These are phyloP conservation scores for Rhodotorula sp. DNA, from an alignment of 1,284 basidiomycete genomes.

Conservation along the genomic window DNA sequence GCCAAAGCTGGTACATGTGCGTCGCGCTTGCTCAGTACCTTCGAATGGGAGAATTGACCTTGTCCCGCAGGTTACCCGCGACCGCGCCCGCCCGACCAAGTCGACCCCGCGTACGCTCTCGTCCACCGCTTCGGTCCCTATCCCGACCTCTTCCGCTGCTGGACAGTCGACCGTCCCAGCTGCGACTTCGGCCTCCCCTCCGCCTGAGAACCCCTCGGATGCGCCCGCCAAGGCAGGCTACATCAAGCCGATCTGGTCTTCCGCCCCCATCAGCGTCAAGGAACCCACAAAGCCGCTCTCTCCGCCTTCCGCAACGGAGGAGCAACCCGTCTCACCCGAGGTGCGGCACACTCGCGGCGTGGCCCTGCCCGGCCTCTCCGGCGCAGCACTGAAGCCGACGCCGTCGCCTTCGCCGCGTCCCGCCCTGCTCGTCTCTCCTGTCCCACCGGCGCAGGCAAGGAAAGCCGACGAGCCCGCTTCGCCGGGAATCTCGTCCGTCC, in stretches of 20 bases:
- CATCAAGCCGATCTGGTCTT: conserved; percentile 25
- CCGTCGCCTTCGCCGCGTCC: background rate
- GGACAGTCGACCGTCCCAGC: background rate
- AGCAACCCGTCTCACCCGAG: background rate
- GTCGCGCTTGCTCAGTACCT: background rate
- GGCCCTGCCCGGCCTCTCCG: conserved; percentile 32
- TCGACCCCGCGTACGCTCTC: conserved; percentile 8
- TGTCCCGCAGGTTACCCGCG: conserved; percentile 7
- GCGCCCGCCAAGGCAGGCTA: background rate
- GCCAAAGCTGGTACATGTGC: conserved; percentile 13
- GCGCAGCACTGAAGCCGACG: background rate
- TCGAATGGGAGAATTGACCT: too few species aligned
- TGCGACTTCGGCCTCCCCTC: background rate
- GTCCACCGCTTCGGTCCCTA: background rate
- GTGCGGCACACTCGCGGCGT: conserved; percentile 25
- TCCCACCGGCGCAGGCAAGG: too few species aligned
- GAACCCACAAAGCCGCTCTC: background rate
- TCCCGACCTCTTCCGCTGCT: background rate
- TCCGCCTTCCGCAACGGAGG: background rate
- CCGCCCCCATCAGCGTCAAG: conserved; percentile 21
- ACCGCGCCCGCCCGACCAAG: conserved; percentile 16
- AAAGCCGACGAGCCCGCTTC: conserved; percentile 6
- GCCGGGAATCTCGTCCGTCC: conserved; percentile 5
- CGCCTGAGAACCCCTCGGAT: background rate
- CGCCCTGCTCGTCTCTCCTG: background rate